Evolutionary conservation across 495 filamentous ascomycete species (phyloP), one percentile per base, ranked within the genome.

Genomic region (Penicillium daleae): DNA sequence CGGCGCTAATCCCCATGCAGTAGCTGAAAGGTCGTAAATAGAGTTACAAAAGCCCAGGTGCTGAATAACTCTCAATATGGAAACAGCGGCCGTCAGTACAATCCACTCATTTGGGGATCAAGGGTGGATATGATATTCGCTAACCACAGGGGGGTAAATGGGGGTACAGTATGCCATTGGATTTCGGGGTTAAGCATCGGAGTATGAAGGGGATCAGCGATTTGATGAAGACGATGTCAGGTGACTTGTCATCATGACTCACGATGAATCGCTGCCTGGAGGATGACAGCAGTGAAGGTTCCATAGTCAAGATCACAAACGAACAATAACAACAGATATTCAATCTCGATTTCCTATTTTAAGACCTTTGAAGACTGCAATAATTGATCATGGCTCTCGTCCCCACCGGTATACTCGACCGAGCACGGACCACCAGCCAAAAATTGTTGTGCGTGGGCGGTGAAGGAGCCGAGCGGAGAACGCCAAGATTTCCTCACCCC

Each of bases 401-500:
- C 46, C 27, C 46, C 50, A 32, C 48, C 31, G 29, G 50, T 33
- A 9, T 29, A 42, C 54, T 62, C 29, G 21, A 8, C 17, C 19
- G 44, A 54, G 66, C 66, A 68, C 66, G 22, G 66, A 42, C 66
- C 66, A 60, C 31, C 26, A 10, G 31, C 51, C 48, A 56, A 64
- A 69, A 66, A 55, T 57, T 60, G 33, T 46, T 61, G 53, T 67
- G 65, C 31, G 64, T 62, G 61, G 75, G 66, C 73, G 73, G 75
- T 78, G 67, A 75, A 65, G 51, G 53, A 69, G 67, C 66, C 73
- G 66, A 76, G 75, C 71, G 74, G 75, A 76, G 75, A 73, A 64
- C 68, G 75, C 75, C 75, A 77, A 78, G 75, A 76, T 74, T 76
- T 74, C 72, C 63, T 71, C 67, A 69, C 71, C 75, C 73, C 72